phyloP scores from a whole-genome alignment of 176 grass and related monocot genomes.

The Carex myosuroides region DNA sequence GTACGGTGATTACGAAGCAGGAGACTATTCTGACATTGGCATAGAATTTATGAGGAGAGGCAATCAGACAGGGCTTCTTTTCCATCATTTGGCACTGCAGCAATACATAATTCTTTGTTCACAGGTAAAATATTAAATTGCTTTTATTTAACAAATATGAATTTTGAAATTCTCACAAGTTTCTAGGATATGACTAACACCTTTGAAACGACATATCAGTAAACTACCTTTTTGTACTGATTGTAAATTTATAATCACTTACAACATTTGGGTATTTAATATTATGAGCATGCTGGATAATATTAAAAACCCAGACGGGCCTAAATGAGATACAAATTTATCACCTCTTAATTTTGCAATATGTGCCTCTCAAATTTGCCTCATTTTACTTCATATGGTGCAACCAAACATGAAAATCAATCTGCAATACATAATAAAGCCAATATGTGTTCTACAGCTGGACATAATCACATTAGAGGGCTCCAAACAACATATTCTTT shows the following conservation, averaged over 20 bases:
- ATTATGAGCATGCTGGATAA: not conserved
- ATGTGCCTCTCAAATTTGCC: not conserved
- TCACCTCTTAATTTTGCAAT: not conserved
- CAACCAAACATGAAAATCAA: not conserved
- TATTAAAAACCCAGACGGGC: not conserved
- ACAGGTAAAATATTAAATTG: constrained; percentile 41
- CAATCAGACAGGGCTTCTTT: constrained; percentile 59
- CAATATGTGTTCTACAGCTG: not conserved
- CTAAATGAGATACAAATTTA: not conserved
- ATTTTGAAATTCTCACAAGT: not conserved
- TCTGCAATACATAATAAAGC: not conserved
- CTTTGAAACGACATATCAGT: not conserved
- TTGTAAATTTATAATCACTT: not conserved
- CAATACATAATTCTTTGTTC: constrained; percentile 91
- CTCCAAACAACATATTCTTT: not conserved
- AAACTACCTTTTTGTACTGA: not conserved
- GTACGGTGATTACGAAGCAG: constrained; percentile 29
- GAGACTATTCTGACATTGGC: constrained; percentile 52
- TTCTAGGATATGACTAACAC: not conserved
- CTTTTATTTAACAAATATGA: not conserved
- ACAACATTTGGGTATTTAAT: not conserved
- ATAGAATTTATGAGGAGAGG: constrained; percentile 43
- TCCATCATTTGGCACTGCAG: constrained; percentile 75
- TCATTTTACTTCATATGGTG: not conserved
- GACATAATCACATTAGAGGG: not conserved